Evolutionary conservation across 306 rosid genomes (phyloP).

Genomic region (Purshia tridentata): DNA sequence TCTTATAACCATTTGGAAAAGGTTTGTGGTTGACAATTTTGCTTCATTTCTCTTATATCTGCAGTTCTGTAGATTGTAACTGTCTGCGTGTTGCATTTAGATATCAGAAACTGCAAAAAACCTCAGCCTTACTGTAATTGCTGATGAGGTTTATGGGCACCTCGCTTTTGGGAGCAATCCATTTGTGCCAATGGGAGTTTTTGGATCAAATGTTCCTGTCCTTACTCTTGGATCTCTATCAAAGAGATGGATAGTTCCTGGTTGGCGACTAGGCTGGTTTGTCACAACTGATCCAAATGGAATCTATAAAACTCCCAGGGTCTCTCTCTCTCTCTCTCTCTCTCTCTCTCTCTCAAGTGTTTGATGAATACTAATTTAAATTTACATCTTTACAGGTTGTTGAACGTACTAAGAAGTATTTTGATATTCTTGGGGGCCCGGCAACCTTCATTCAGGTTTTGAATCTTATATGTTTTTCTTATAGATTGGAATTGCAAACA

Average conservation of each 20-base stretch:
- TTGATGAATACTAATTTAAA: background rate
- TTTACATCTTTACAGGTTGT: conserved; percentile 44
- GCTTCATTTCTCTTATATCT: no score
- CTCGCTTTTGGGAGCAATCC: conserved; percentile 80
- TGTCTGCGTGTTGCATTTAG: conserved; percentile 32
- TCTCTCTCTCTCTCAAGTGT: no score
- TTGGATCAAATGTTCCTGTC: conserved; percentile 79
- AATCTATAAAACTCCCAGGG: conserved; percentile 72
- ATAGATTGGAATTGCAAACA: no score
- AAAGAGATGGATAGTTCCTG: conserved; percentile 97
- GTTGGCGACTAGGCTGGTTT: conserved; percentile 98
- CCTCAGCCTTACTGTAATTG: conserved; percentile 60
- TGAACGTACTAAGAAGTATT: conserved; percentile 78
- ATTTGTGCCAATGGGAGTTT: conserved; percentile 94
- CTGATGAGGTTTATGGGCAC: conserved; percentile 98
- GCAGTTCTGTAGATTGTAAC: no score
- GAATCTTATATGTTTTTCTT: conserved; percentile 5
- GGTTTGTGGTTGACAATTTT: conserved; percentile 40
- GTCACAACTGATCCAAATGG: conserved; percentile 82
- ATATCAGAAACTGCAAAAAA: conserved; percentile 73
- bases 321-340: conserved; percentile 14
- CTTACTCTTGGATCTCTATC: conserved; percentile 91
- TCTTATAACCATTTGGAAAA: conserved; percentile 68
- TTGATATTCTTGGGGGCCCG: conserved; percentile 86
- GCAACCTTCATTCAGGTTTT: conserved; percentile 93